These are phyloP conservation scores for Amylocystis lapponica DNA, from an alignment of 768 basidiomycete species.

Conservation along the genomic window DNA sequence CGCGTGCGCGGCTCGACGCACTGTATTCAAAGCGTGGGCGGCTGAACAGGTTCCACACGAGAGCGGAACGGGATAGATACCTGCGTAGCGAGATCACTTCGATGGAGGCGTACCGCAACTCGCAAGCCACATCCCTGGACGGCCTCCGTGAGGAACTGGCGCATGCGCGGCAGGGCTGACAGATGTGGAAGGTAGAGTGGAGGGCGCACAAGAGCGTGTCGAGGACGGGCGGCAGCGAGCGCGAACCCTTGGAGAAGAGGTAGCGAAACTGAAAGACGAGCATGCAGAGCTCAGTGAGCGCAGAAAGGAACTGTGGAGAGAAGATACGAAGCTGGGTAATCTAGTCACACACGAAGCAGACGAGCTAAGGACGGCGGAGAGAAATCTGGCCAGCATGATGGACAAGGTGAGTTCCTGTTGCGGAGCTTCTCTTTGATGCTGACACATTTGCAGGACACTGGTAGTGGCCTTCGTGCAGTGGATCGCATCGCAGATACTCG, in stretches of 20 bases:
- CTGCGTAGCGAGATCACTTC: conserved; percentile 74
- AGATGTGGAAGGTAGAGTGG: conserved; percentile 56
- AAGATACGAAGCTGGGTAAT: conserved; percentile 84
- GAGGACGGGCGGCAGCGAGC: conserved; percentile 59
- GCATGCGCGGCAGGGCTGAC: conserved; percentile 37
- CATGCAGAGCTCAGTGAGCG: conserved; percentile 67
- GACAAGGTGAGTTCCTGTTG: conserved; percentile 60
- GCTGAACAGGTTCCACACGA: conserved; percentile 75
- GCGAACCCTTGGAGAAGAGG: conserved; percentile 56
- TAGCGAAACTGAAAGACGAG: conserved; percentile 56
- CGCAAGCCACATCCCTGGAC: conserved; percentile 52
- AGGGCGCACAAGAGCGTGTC: conserved; percentile 49
- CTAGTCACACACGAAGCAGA: conserved; percentile 71
- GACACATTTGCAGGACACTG: conserved; percentile 67
- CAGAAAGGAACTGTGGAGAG: conserved; percentile 91
- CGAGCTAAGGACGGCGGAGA: conserved; percentile 77
- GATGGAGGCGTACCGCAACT: conserved; percentile 53
- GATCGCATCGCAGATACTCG: conserved; percentile 77
- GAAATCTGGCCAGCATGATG: conserved; percentile 84
- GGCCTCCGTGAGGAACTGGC: conserved; percentile 46
- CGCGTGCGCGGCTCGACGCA: conserved; percentile 61
- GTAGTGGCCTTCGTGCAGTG: conserved; percentile 80
- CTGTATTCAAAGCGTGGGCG: conserved; percentile 92
- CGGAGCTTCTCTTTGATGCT: neutral
- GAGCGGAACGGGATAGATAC: conserved; percentile 77